These are phyloP conservation scores for Penicillium fuscoglaucum DNA, from an alignment of 2,329 filamentous ascomycete genomes.

Conservation along the genomic window DNA sequence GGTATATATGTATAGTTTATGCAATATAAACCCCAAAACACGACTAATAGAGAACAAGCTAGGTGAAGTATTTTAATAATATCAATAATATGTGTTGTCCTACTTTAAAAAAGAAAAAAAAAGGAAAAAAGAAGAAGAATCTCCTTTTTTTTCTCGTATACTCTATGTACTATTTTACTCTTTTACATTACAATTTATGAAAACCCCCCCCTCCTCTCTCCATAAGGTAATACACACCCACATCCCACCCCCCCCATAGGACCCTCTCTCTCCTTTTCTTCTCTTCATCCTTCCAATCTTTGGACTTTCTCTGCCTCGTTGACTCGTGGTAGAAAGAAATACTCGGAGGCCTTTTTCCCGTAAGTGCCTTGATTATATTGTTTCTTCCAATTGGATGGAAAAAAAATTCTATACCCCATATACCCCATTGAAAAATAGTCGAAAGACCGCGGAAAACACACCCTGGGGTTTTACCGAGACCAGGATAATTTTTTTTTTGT, in stretches of 20 bases:
- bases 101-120: not conserved
- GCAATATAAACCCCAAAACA: too few species aligned
- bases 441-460: not conserved
- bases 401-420: not conserved
- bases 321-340: constrained; percentile 38
- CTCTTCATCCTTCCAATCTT: constrained; percentile 15
- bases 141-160: constrained; percentile 2
- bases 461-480: not conserved
- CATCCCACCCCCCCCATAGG: constrained; percentile 16
- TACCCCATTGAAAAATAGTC: not conserved
- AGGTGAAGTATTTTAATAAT: too few species aligned
- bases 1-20: not conserved
- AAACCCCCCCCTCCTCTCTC: constrained; percentile 16
- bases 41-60: not conserved
- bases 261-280: constrained; percentile 25
- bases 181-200: constrained; percentile 3
- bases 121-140: not conserved
- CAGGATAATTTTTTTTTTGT: not conserved
- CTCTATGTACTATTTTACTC: not conserved
- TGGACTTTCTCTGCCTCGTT: constrained; percentile 31
- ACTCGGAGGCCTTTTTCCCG: constrained; percentile 25
- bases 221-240: constrained; percentile 19
- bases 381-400: not conserved
- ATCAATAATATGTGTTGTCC: not conserved
- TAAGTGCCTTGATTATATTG: constrained; percentile 22